Evolutionary conservation across 768 basidiomycete species (phyloP).

Genomic region (Collybiopsis luxurians): DNA sequence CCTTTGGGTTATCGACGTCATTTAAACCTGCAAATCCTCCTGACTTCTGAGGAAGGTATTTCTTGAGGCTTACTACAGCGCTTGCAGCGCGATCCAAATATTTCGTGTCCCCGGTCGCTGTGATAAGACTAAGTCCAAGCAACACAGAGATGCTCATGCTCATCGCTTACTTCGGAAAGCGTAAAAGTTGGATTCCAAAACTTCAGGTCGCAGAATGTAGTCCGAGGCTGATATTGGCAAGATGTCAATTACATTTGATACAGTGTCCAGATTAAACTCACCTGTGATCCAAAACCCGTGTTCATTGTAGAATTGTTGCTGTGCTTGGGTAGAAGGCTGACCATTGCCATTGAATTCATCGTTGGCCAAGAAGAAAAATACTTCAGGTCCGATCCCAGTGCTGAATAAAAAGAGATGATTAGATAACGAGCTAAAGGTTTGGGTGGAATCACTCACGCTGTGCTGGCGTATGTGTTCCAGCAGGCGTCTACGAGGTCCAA

Average conservation of each 20-base stretch:
- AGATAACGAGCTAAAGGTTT: background rate
- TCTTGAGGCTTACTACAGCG: constrained; percentile 58
- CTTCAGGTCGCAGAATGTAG: constrained; percentile 73
- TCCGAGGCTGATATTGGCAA: constrained; percentile 27
- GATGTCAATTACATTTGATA: too few species aligned
- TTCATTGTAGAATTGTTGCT: constrained; percentile 50
- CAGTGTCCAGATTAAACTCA: background rate
- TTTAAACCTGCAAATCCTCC: constrained; percentile 58
- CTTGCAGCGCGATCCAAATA: constrained; percentile 63
- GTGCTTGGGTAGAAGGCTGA: constrained; percentile 30
- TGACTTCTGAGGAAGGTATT: constrained; percentile 35
- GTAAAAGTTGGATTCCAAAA: constrained; percentile 80
- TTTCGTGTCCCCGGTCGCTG: constrained; percentile 57
- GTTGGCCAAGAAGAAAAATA: constrained; percentile 59
- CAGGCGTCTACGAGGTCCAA: constrained; percentile 67
- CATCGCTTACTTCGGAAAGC: constrained; percentile 51
- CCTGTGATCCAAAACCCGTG: constrained; percentile 63
- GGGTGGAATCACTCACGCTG: constrained; percentile 41
- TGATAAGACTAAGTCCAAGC: too few species aligned
- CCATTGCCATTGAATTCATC: constrained; percentile 48
- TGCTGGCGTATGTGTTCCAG: constrained; percentile 79
- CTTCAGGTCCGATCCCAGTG: constrained; percentile 77
- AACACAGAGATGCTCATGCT: too few species aligned
- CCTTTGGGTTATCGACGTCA: constrained; percentile 47
- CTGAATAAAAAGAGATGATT: constrained; percentile 26